Base-by-base conservation (phyloP, 495 filamentous ascomycete genomes). In the Aspergillus kassunensis region DNA sequence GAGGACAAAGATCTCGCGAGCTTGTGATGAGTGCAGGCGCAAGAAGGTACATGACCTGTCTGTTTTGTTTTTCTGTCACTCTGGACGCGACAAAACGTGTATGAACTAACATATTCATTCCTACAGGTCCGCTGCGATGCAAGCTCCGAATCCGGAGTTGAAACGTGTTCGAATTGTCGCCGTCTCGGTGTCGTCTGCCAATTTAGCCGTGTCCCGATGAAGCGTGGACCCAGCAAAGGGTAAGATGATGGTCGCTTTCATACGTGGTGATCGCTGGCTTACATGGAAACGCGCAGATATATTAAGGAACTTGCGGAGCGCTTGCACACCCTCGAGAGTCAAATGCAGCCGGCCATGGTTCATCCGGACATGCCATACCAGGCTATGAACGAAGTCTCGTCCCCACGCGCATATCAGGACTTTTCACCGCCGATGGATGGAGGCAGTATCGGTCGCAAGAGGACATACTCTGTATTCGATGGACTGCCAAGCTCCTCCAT, bases 241-340 rank as follows among this genome's bases (percentile, higher is more conserved):
- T 90, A 79, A 56, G 79, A 50, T 11, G 7, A 39, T 40, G 23
- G 54, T 51, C 44, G 36, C 10, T 40, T 11, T 3, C 3, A 4
- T 30, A 30, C 42, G 29, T 40, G 23, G 41, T 27, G 36, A 49
- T 46, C n/a, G 37, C 50, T 48, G 53, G 42, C 68, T 73, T 46
- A 74, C 55, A 36, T 10, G 20, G 44, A 25, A 16, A 6, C 29
- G 23, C 2, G 48, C 60, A 92, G 88, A 0, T 97, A 97, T 60
- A 97, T 97, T 64, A 97, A 97, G 64, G 92, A 97, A 63, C 79
- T 97, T 2, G 90, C 91, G 27, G 91, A 96, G 57, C 79, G 92
- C 24, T 79, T 97, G 43, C 83, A 92, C 54, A 84, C 80, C 1
- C 84, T 97, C 19, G 92, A 97, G 56, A 86, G 79, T 36, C 80